Evolutionary conservation across 2,329 filamentous ascomycete species (phyloP).

Genomic region (Penicillium sp.): DNA sequence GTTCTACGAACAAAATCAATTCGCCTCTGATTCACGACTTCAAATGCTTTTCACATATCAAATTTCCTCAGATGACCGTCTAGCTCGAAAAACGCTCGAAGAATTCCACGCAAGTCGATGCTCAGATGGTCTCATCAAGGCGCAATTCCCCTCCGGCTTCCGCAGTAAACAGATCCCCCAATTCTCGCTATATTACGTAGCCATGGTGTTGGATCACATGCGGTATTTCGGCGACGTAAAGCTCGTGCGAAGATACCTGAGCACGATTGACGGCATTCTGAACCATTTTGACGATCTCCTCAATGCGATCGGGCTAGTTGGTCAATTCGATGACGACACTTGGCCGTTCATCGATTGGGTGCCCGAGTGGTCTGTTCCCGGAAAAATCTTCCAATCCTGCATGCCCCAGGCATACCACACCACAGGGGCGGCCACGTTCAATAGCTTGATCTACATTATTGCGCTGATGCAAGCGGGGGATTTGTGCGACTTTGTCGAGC

Average conservation of each 20-base stretch:
- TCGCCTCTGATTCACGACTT: constrained; percentile 25
- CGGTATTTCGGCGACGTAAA: constrained; percentile 21
- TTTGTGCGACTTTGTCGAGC: constrained; percentile 7
- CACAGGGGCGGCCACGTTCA: constrained; percentile 8
- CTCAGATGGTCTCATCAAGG: constrained; percentile 24
- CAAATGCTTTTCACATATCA: constrained; percentile 30
- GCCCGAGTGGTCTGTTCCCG: constrained; percentile 20
- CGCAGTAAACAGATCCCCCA: constrained; percentile 27
- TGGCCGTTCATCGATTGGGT: constrained; percentile 32
- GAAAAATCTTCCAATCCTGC: constrained; percentile 14
- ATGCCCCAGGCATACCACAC: constrained; percentile 11
- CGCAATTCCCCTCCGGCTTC: constrained; percentile 22
- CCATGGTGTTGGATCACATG: constrained; percentile 30
- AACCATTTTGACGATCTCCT: constrained; percentile 12
- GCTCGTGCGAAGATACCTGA: constrained; percentile 6
- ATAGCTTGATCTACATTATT: constrained; percentile 11
- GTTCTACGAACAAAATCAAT: constrained; percentile 33
- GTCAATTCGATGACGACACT: constrained; percentile 19
- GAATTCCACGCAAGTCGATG: constrained; percentile 26
- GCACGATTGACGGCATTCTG: constrained; percentile 15
- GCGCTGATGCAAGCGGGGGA: constrained; percentile 14
- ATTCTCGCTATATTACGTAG: constrained; percentile 29
- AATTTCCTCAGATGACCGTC: constrained; percentile 25
- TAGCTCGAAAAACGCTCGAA: constrained; percentile 26
- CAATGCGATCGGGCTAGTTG: constrained; percentile 11